Conservation (phyloP, 129 eudicot genomes). For the Flaveria ramosissima region DNA sequence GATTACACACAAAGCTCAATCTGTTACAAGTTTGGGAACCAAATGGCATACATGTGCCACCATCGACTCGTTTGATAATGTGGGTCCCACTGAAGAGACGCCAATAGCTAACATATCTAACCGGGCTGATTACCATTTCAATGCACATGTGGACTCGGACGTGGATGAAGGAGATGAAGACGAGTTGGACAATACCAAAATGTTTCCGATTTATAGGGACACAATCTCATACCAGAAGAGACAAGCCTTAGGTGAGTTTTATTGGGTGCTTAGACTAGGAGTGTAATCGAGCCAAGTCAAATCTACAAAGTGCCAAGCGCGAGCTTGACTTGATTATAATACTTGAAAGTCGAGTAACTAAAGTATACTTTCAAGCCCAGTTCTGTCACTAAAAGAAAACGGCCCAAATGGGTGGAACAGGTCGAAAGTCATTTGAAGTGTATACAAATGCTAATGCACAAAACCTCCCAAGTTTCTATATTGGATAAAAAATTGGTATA, state of each 20-base stretch:
- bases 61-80: constrained; percentile 54
- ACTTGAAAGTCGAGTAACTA: neutral
- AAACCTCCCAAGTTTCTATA: neutral
- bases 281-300: neutral
- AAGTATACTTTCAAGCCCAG: neutral
- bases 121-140: constrained; percentile 28
- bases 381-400: neutral
- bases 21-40: constrained; percentile 78
- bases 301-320: neutral
- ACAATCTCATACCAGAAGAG: constrained; percentile 82
- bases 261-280: neutral
- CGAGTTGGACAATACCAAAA: constrained; percentile 64
- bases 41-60: constrained; percentile 92
- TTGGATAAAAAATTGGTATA: neutral
- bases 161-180: constrained; percentile 81
- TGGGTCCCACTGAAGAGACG: constrained; percentile 44
- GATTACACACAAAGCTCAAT: constrained; percentile 82
- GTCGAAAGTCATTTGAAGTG: neutral
- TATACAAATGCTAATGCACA: neutral
- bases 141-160: constrained; percentile 46
- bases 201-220: constrained; percentile 52
- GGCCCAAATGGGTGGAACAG: neutral
- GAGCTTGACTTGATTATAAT: neutral
- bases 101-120: constrained; percentile 31
- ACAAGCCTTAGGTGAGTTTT: constrained; percentile 74